Percentiles rank a stretch among this genome's conserved stretches.
These are phyloP conservation scores for Wickerhamomyces canadensis DNA, from an alignment of 805 yeast species.

Conservation along the genomic window DNA sequence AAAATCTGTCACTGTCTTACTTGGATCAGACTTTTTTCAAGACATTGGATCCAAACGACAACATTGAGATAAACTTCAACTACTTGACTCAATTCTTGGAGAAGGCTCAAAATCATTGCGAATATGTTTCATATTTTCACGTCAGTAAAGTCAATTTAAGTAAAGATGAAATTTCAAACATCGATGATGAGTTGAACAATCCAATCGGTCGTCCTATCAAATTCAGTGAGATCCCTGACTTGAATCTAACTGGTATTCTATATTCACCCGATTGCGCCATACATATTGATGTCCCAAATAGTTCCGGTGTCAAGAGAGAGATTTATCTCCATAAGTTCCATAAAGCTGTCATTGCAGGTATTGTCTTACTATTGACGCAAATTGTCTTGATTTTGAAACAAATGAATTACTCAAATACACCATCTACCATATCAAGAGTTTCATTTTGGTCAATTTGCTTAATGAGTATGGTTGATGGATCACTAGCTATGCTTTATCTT, in stretches of 20 bases:
- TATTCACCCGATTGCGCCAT: slow-evolving; percentile 91
- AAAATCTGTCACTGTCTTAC: slow-evolving; percentile 37
- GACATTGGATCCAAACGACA: slow-evolving; percentile 9
- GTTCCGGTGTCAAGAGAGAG: slow-evolving; percentile 56
- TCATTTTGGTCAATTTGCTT: slow-evolving; percentile 64
- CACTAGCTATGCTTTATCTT: slow-evolving; percentile 56
- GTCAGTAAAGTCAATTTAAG: slow-evolving; percentile 54
- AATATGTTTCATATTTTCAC: slow-evolving; percentile 64
- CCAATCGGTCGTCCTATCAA: slow-evolving; percentile 81
- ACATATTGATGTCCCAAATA: slow-evolving; percentile 32
- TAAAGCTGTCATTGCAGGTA: slow-evolving; percentile 13
- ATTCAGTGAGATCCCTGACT: slow-evolving; percentile 41
- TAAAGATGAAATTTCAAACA: slow-evolving; percentile 44
- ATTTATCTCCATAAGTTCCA: slow-evolving; percentile 26
- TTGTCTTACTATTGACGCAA: slow-evolving; percentile 22
- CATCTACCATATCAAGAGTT: slow-evolving; percentile 70
- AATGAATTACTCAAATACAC: slow-evolving; percentile 67
- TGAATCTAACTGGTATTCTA: slow-evolving; percentile 52
- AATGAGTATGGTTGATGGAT: slow-evolving; percentile 64
- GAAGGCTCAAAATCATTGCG: slow-evolving; percentile 48
- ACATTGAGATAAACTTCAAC: slow-evolving; percentile 20
- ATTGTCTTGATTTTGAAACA: slow-evolving; percentile 43
- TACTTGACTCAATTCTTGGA: slow-evolving; percentile 24
- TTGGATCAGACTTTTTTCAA: slow-evolving; percentile 34
- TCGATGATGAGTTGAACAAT: slow-evolving; percentile 65